phyloP scores from a whole-genome alignment of 1,284 basidiomycete genomes.

The Ceratorhiza oryzae-sativae region DNA sequence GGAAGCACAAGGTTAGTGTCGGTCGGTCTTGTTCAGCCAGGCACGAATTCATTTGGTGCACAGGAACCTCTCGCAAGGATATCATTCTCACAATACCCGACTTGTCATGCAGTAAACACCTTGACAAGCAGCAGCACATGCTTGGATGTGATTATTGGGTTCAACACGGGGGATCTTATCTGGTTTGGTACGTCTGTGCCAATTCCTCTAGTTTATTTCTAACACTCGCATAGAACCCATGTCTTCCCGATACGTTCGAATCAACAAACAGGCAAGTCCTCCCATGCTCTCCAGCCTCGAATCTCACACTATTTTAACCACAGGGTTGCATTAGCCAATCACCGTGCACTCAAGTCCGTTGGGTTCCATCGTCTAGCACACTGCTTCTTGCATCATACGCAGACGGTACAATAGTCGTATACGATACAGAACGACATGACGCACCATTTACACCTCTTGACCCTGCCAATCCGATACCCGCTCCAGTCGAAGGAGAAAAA shows the following conservation, averaged over 20 bases:
- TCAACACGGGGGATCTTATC: conserved; percentile 89
- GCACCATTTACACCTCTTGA: conserved; percentile 67
- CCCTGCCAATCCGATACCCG: conserved; percentile 51
- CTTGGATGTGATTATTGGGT: conserved; percentile 92
- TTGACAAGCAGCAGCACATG: conserved; percentile 78
- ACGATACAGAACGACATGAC: conserved; percentile 90
- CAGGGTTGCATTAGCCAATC: conserved; percentile 82
- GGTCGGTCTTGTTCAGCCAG: too few relatives aligned
- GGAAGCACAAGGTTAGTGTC: conserved; percentile 75
- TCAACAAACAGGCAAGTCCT: conserved; percentile 83
- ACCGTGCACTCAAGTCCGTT: conserved; percentile 83
- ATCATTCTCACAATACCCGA: conserved; percentile 85
- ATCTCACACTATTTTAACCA: conserved; percentile 39
- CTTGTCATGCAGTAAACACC: conserved; percentile 86
- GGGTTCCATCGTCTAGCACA: conserved; percentile 85
- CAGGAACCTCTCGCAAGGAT: conserved; percentile 88
- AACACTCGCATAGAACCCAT: conserved; percentile 68
- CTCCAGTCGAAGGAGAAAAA: background rate
- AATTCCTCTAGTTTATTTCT: background rate
- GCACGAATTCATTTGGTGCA: background rate
- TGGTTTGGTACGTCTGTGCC: conserved; percentile 77
- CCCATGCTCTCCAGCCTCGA: background rate
- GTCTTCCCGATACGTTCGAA: conserved; percentile 81
- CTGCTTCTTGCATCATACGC: conserved; percentile 91
- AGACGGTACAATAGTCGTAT: conserved; percentile 87